Evolutionary conservation across 805 yeast species (phyloP).

Genomic region (Candida saitoana): DNA sequence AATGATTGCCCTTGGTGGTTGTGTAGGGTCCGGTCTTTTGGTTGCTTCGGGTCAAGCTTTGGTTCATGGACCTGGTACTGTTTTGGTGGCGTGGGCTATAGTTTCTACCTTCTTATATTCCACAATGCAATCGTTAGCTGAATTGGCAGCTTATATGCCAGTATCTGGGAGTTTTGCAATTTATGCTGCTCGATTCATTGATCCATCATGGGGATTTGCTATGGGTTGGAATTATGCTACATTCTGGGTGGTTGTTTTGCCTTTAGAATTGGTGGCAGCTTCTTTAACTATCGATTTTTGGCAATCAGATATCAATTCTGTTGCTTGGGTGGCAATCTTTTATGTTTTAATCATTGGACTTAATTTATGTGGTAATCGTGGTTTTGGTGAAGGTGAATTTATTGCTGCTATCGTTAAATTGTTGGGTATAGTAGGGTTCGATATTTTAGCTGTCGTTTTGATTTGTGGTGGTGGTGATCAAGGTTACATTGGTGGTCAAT

Average conservation of each 20-base stretch:
- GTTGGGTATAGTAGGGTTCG: constrained; percentile 37
- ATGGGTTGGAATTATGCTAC: constrained; percentile 43
- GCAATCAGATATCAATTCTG: constrained; percentile 35
- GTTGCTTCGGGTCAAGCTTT: constrained; percentile 38
- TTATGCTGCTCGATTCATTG: constrained; percentile 38
- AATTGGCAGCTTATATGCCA: constrained; percentile 35
- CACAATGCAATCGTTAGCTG: constrained; percentile 41
- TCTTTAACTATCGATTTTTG: constrained; percentile 39
- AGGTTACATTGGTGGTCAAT: constrained; percentile 34
- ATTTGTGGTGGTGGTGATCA: constrained; percentile 40
- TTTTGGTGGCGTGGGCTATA: constrained; percentile 30
- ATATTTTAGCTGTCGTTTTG: constrained; percentile 35
- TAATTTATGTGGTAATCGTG: constrained; percentile 32
- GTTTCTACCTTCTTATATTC: constrained; percentile 39
- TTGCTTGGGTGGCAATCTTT: constrained; percentile 39
- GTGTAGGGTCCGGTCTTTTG: constrained; percentile 40
- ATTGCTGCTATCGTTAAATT: constrained; percentile 32
- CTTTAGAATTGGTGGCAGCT: constrained; percentile 40
- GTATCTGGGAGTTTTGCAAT: constrained; percentile 41
- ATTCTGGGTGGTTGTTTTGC: constrained; percentile 42
- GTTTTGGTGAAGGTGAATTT: constrained; percentile 38
- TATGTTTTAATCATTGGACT: constrained; percentile 32
- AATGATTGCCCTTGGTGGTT: constrained; percentile 41
- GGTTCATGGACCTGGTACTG: constrained; percentile 31
- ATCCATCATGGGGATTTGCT: constrained; percentile 44